Percentiles rank a stretch among this genome's conserved stretches.
These are phyloP conservation scores for Mortierella antarctica DNA, from an alignment of 192 early-diverging fungal genomes.

Conservation along the genomic window DNA sequence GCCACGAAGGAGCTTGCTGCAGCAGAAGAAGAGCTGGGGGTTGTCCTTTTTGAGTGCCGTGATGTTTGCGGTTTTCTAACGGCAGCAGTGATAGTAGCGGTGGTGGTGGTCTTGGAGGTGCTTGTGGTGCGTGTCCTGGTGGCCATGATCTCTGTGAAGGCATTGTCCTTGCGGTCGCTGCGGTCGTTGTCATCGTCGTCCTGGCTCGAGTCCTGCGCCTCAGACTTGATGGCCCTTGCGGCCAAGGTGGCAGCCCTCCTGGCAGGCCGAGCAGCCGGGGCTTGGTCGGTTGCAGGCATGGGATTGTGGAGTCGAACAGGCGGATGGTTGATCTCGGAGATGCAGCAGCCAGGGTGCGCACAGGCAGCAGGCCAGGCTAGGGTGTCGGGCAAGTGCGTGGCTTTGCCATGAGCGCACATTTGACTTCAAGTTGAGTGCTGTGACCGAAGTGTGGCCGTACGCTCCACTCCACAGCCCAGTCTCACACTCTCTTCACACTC, in stretches of 20 bases:
- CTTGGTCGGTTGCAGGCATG: neutral
- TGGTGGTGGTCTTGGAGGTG: neutral
- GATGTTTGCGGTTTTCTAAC: neutral
- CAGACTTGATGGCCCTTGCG: conserved; percentile 34
- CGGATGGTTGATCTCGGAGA: neutral
- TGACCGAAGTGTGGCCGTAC: too few relatives aligned
- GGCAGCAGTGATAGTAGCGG: neutral
- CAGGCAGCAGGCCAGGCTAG: too few relatives aligned
- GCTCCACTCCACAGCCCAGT: neutral
- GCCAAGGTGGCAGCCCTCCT: conserved; percentile 38
- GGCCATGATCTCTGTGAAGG: conserved; percentile 32
- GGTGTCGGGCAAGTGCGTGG: too few relatives aligned
- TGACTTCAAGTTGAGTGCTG: too few relatives aligned
- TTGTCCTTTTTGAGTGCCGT: neutral
- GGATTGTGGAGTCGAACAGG: neutral
- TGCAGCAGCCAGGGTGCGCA: too few relatives aligned
- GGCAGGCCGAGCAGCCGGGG: neutral
- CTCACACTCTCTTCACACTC: neutral
- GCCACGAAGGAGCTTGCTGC: neutral
- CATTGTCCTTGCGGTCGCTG: conserved; percentile 6
- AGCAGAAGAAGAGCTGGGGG: neutral
- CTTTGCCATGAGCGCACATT: too few relatives aligned
- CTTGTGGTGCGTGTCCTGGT: neutral
- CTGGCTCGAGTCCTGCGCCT: conserved; percentile 13
- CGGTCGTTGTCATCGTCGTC: neutral